Evolutionary conservation across 768 basidiomycete species (phyloP), one percentile per base, ranked within the genome.

Genomic region (Russula sp.): DNA sequence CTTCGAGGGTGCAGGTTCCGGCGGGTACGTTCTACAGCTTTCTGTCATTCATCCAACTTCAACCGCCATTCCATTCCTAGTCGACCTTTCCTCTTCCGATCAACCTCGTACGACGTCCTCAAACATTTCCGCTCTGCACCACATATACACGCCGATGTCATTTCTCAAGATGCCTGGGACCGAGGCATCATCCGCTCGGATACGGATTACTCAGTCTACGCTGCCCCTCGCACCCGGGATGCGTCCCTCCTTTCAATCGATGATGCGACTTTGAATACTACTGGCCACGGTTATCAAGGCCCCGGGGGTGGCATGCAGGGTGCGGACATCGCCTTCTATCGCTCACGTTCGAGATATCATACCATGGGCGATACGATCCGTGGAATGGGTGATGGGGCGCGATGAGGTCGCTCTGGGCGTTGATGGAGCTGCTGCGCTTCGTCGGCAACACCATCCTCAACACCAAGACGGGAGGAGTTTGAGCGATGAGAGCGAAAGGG

Each of bases 291-390:
- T 38, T 62, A 70, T 62, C n/a, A 13, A 3, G 61, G 64, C 14
- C 26, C 20, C 13, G 69, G 63, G 44, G 69, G 66, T 13, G 83
- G 81, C 0, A 81, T 91, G 81, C 74, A 83, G 51, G 91, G 91
- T 4, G 77, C 91, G 5, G 91, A 93, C 69, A 75, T 92, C 36
- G 88, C 91, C 0, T 93, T 92, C 71, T 93, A 92, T 73, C 81
- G 79, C 63, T 84, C 84, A 1, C 79, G 91, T 49, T 85, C 87
- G 65, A 81, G 79, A 65, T 93, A 93, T 68, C 92, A 94, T 72
- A 92, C 91, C 0, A 81, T 81, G 70, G 83, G 83, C 48, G 91
- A 93, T 70, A 80, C 84, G 1, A 79, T 92, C 50, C 77, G 86
- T 8, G 82, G 81, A 57, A 84, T 79, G 69, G 73, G 73, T 1